Evolutionary conservation across 192 early-diverging fungal species (phyloP).

Genomic region (Fimicolochytrium jonesii): DNA sequence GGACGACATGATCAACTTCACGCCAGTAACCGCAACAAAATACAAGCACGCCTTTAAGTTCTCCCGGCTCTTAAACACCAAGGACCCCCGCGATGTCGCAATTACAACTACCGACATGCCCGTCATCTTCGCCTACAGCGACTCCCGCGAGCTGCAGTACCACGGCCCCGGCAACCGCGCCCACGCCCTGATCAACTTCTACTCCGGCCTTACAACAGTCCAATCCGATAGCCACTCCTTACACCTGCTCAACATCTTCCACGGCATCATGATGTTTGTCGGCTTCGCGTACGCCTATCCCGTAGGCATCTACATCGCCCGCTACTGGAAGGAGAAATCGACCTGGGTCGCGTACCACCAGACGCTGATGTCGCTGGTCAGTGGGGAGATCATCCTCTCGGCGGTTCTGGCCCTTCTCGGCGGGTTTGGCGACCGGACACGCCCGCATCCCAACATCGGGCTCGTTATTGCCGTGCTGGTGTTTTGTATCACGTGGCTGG

Average conservation of each 20-base stretch:
- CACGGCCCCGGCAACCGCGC: conserved; percentile 25
- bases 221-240: background rate
- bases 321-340: conserved; percentile 21
- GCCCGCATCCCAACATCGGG: conserved; percentile 25
- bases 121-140: conserved; percentile 31
- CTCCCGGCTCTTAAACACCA: conserved; percentile 14
- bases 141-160: conserved; percentile 4
- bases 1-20: conserved; percentile 15
- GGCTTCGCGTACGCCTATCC: conserved; percentile 35
- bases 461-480: conserved; percentile 23
- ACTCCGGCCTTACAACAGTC: background rate
- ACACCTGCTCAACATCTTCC: conserved; percentile 21
- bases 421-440: conserved; percentile 24
- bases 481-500: background rate
- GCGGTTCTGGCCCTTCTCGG: conserved; percentile 30
- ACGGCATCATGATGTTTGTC: conserved; percentile 28
- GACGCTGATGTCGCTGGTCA: conserved; percentile 26
- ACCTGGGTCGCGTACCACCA: conserved; percentile 29
- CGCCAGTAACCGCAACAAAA: conserved; percentile 1
- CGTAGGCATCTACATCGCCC: conserved; percentile 32
- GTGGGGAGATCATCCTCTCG: conserved; percentile 28
- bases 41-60: conserved; percentile 10
- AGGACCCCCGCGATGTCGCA: conserved; percentile 20
- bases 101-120: conserved; percentile 17
- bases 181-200: conserved; percentile 24